Base-by-base conservation (phyloP, 2,329 filamentous ascomycete species). In the Aspergillus melleus region DNA sequence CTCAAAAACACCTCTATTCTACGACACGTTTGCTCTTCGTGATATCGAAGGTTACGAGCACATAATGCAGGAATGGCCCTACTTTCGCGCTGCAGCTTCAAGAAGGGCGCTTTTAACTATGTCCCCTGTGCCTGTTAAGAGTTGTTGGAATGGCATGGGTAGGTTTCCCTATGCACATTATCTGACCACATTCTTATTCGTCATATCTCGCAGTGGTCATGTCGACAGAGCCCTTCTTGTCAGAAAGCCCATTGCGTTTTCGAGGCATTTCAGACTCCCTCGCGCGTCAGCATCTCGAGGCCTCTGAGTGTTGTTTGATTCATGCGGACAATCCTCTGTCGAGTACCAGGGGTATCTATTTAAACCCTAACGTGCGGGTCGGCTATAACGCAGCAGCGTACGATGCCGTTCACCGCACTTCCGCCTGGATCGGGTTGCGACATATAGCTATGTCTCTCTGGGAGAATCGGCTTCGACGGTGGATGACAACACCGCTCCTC, bases 11-110 rank as follows among this genome's bases (percentile, higher is more conserved):
- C 85, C 89, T 63, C 80, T 84, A 46, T 90, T 87, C 70, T 92
- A 92, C 73, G 90, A 92, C 71, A 86, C 88, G 0, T 92, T 90
- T 71, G 90, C 89, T 1, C 85, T 88, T 20, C 82, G 90, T 14
- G 90, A 92, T 66, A 76, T 79, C 2, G 83, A 90, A 60, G 88
- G 89, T 1, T 83, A 84, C 65, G 83, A 83, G 29, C 82, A 86
- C 36, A 84, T 89, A 4, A 80, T 89, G 46, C 84, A 87, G 1
- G 84, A 88, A 60, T 92, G 85, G 72, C 90, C 90, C 0, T 61
- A 59, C 20, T 61, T 89, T 71, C 79, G 12, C 80, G 74, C 2
- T 67, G 66, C 14, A 78, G 74, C 72, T 3, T 81, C 79, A 5
- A 78, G 86, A 47, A 76, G 77, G 2, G 86, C 86, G 60, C 82